These are phyloP conservation scores for Colletotrichum zoysiae DNA, from an alignment of 2,329 filamentous ascomycete genomes.

Conservation along the genomic window DNA sequence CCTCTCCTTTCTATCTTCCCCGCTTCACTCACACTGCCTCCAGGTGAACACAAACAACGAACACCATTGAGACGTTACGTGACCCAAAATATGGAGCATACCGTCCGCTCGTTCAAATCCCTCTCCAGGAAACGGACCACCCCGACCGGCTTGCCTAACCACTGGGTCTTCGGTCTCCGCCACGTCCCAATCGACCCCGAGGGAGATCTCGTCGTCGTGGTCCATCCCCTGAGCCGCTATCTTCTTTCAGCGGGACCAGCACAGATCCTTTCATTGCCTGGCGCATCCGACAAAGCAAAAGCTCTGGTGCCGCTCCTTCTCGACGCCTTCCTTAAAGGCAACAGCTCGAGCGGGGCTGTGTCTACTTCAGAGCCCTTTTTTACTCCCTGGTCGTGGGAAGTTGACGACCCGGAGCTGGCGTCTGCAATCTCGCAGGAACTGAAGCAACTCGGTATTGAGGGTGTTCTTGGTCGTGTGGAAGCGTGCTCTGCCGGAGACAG, in stretches of 20 bases:
- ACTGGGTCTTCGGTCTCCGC: conserved; percentile 12
- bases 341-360: background rate
- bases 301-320: background rate
- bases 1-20: background rate
- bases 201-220: conserved; percentile 3
- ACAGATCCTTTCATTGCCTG: background rate
- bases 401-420: background rate
- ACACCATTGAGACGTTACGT: background rate
- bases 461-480: background rate
- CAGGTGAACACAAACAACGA: background rate
- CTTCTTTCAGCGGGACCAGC: background rate
- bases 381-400: conserved; percentile 6
- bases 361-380: background rate
- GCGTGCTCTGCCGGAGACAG: background rate
- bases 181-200: background rate
- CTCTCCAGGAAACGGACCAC: background rate
- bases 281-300: background rate
- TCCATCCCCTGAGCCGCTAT: background rate
- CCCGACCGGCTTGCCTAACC: background rate
- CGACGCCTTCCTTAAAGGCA: background rate
- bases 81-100: background rate
- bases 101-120: conserved; percentile 2
- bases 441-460: background rate
- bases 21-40: background rate
- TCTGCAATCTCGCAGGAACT: background rate